phyloP scores from a whole-genome alignment of 176 grass and related monocot genomes.

The Oryza nivara region DNA sequence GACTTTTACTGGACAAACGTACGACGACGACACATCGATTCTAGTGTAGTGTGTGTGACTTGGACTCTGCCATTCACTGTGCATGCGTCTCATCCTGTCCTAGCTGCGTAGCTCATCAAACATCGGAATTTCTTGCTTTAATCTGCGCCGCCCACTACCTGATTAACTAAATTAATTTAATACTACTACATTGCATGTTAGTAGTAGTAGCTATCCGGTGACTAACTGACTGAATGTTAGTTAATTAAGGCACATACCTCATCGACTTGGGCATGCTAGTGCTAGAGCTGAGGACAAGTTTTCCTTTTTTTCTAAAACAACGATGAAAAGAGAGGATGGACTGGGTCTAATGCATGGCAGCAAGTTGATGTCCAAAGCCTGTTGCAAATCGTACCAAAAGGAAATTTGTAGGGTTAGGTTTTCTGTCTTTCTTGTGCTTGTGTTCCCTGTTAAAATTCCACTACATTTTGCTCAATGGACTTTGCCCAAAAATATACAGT shows the following conservation, averaged over 20 bases:
- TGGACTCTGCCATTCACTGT: neutral
- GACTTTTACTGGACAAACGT: constrained; percentile 24
- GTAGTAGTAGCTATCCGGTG: neutral
- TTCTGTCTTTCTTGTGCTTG: neutral
- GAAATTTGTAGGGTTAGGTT: neutral
- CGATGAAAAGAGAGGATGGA: neutral
- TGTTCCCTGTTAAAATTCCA: constrained; percentile 17
- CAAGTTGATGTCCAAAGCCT: neutral
- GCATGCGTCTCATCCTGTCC: too few relatives aligned
- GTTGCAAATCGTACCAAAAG: constrained; percentile 7
- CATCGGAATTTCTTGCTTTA: neutral
- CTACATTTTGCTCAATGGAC: neutral
- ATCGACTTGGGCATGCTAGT: too few relatives aligned
- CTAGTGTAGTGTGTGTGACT: neutral
- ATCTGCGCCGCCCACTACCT: neutral
- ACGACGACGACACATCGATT: too few relatives aligned
- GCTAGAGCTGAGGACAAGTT: neutral
- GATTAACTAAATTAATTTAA: neutral
- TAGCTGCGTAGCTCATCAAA: neutral
- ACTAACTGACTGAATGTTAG: neutral
- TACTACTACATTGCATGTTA: neutral
- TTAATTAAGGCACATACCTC: neutral
- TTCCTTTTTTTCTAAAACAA: neutral
- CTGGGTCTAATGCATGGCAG: neutral
- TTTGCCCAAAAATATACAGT: neutral